These are phyloP conservation scores for Paramarasmius palmivorus DNA, from an alignment of 1,284 basidiomycete species.

Conservation along the genomic window DNA sequence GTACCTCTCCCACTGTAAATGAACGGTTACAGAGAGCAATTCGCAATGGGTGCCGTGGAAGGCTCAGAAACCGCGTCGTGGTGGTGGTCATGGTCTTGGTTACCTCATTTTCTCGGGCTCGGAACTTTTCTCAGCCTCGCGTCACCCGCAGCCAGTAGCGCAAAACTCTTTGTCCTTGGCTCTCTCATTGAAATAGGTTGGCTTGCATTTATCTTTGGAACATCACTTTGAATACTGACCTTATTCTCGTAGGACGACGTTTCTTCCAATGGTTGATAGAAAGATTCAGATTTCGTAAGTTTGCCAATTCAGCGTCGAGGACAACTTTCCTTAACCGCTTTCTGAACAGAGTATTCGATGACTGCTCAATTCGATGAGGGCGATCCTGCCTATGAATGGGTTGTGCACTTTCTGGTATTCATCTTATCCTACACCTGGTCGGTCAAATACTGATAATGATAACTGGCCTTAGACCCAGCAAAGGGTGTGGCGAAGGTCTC, in stretches of 20 bases:
- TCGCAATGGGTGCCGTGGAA: neutral
- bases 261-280: constrained; percentile 44
- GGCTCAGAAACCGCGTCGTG: neutral
- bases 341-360: constrained; percentile 41
- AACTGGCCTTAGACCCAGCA: constrained; percentile 38
- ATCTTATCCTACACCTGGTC: neutral
- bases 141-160: constrained; percentile 28
- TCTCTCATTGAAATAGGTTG: constrained; percentile 38
- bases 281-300: constrained; percentile 43
- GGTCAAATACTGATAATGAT: neutral
- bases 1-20: too few species aligned
- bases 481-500: constrained; percentile 48
- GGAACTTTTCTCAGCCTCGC: constrained; percentile 31
- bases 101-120: constrained; percentile 10
- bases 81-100: constrained; percentile 1
- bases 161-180: constrained; percentile 41
- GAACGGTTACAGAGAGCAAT: neutral
- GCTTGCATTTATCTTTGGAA: neutral
- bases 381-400: constrained; percentile 52
- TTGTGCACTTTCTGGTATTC: constrained; percentile 45
- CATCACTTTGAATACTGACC: neutral
- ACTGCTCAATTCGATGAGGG: constrained; percentile 46
- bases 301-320: constrained; percentile 6
- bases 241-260: constrained; percentile 32
- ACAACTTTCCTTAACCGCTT: neutral